Percentiles rank a stretch among this genome's conserved stretches.
Conservation (phyloP, 2,329 filamentous ascomycete genomes). For the Pseudogymnoascus sp. region DNA sequence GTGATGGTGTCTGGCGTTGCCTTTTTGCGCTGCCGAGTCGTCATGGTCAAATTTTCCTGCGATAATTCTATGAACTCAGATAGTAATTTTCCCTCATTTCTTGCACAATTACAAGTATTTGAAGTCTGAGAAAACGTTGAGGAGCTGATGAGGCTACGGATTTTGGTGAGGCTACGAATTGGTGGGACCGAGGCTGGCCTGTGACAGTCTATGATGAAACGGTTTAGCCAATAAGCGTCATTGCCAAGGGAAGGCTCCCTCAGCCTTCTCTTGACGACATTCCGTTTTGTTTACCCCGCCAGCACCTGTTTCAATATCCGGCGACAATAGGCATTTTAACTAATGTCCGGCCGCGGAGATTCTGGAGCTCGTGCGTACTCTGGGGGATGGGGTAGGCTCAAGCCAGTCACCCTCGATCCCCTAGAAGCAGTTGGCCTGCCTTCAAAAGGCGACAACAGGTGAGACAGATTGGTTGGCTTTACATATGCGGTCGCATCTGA, state of each 20-base stretch:
- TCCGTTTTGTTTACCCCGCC: conserved; percentile 5
- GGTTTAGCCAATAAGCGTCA: neutral
- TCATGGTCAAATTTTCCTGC: conserved; percentile 17
- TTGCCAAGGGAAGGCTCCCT: neutral
- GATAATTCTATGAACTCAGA: neutral
- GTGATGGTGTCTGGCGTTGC: conserved; percentile 21
- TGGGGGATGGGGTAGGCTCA: conserved; percentile 63
- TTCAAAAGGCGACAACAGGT: conserved; percentile 88
- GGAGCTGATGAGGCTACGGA: neutral
- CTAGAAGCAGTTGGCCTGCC: conserved; percentile 77
- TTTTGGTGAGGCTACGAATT: neutral
- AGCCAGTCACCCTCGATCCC: conserved; percentile 67
- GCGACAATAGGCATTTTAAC: conserved; percentile 5
- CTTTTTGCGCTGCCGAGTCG: conserved; percentile 23
- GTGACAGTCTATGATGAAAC: neutral
- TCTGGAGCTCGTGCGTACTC: conserved; percentile 29
- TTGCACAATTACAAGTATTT: neutral
- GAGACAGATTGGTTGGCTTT: neutral
- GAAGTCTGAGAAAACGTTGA: neutral
- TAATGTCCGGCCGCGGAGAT: conserved; percentile 15
- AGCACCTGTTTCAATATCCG: neutral
- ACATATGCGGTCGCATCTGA: conserved; percentile 4
- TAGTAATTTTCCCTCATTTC: neutral
- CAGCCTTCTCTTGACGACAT: conserved; percentile 8
- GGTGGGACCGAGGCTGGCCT: conserved; percentile 8